These are phyloP conservation scores for Yamadazyma sp. DNA, from an alignment of 1,139 yeast genomes.

Conservation along the genomic window DNA sequence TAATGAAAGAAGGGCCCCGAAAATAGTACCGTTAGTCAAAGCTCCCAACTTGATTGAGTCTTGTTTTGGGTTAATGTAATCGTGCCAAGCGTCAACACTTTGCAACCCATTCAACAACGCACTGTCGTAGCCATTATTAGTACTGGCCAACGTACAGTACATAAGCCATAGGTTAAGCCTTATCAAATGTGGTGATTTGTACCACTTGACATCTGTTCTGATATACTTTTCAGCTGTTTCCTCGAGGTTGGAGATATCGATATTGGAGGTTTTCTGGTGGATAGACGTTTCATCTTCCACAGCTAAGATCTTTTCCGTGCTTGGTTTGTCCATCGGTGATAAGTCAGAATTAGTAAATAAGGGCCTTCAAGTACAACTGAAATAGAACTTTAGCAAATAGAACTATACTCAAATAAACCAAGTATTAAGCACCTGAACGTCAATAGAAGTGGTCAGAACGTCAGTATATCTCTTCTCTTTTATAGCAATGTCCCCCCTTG, in stretches of 20 bases:
- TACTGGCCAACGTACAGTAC: slow-evolving; percentile 42
- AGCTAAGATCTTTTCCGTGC: too few relatives aligned
- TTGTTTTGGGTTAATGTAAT: slow-evolving; percentile 34
- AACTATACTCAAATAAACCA: too few relatives aligned
- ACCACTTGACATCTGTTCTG: slow-evolving; percentile 15
- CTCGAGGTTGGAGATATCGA: not conserved
- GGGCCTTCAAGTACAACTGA: too few relatives aligned
- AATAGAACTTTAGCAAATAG: too few relatives aligned
- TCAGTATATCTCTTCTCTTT: too few relatives aligned
- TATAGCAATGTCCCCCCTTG: too few relatives aligned
- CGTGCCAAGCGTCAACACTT: slow-evolving; percentile 36
- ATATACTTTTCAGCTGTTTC: slow-evolving; percentile 11
- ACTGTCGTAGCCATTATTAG: slow-evolving; percentile 54
- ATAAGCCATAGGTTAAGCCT: slow-evolving; percentile 35
- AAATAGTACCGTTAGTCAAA: slow-evolving; percentile 33
- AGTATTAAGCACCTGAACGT: too few relatives aligned
- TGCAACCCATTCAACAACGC: slow-evolving; percentile 54
- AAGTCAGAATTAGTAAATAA: too few relatives aligned
- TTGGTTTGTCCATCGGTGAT: too few relatives aligned
- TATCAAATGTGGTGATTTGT: slow-evolving; percentile 32
- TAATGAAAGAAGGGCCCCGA: slow-evolving; percentile 23
- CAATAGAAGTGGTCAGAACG: too few relatives aligned
- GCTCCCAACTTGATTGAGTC: slow-evolving; percentile 39
- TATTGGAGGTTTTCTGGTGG: too few relatives aligned
- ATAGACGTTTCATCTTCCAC: too few relatives aligned